A percentile compares a stretch with the other conserved stretches of the same genome.
These are phyloP conservation scores for Colletotrichum limetticola DNA, from an alignment of 2,329 filamentous ascomycete genomes.

Conservation along the genomic window DNA sequence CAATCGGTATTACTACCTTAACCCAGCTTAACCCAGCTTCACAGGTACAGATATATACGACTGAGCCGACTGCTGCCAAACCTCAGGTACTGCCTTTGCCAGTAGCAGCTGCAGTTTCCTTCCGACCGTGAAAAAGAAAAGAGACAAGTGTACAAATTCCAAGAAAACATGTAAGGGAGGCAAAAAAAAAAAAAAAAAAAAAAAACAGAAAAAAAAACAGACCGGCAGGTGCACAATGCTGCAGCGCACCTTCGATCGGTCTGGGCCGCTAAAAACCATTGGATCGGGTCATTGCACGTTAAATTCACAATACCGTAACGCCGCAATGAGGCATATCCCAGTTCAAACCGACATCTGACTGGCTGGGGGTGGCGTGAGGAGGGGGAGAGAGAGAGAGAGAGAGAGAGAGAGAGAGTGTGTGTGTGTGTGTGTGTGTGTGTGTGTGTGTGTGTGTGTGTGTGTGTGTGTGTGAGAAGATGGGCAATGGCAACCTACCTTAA, in stretches of 20 bases:
- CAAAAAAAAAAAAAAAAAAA: neutral
- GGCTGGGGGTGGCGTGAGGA: neutral
- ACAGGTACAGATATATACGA: neutral
- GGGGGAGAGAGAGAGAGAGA: neutral
- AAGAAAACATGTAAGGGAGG: neutral
- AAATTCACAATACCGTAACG: constrained; percentile 8
- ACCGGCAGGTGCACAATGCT: neutral
- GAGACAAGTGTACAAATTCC: neutral
- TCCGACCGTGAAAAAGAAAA: neutral
- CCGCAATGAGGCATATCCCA: constrained; percentile 6
- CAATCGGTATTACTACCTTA: neutral
- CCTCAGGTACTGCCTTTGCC: too few relatives aligned
- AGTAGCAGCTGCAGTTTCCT: neutral
- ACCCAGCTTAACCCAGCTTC: neutral
- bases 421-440: neutral
- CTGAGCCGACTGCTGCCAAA: neutral
- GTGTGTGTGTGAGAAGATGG: neutral
- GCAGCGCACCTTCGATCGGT: constrained; percentile 25
- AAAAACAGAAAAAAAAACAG: neutral
- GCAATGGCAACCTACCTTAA: neutral
- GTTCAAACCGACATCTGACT: constrained; percentile 13
- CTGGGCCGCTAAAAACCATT: constrained; percentile 27
- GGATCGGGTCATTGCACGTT: constrained; percentile 33
- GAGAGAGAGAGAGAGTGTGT: too few relatives aligned
- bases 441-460: too few relatives aligned